phyloP scores from a whole-genome alignment of 116 monocot genomes.

The Posidonia oceanica region DNA sequence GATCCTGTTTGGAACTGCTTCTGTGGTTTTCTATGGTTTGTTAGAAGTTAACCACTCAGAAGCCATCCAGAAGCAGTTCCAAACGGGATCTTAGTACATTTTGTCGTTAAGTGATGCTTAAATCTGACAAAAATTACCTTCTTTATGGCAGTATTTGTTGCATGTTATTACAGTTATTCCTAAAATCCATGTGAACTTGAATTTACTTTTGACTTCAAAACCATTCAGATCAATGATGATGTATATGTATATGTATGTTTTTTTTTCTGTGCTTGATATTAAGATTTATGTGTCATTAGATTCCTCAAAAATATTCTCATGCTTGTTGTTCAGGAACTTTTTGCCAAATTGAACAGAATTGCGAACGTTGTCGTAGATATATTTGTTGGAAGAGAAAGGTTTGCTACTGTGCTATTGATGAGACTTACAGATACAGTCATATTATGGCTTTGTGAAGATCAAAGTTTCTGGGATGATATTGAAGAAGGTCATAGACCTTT shows the following conservation, averaged over 20 bases:
- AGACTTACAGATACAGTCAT: slow-evolving; percentile 84
- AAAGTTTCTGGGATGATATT: slow-evolving; percentile 93
- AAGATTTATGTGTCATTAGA: background rate
- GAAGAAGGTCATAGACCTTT: slow-evolving; percentile 73
- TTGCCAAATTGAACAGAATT: slow-evolving; percentile 76
- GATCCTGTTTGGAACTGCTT: no score
- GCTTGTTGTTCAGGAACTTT: slow-evolving; percentile 49
- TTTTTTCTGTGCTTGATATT: background rate
- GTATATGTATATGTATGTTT: background rate
- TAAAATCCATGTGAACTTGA: no score
- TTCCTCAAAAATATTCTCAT: background rate
- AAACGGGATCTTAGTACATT: no score
- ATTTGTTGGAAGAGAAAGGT: slow-evolving; percentile 93
- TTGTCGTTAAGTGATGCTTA: no score
- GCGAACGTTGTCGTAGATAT: slow-evolving; percentile 63
- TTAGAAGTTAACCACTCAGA: no score
- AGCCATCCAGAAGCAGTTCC: no score
- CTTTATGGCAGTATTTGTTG: no score
- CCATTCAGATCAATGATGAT: no score
- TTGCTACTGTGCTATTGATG: slow-evolving; percentile 83
- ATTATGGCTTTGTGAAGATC: slow-evolving; percentile 78
- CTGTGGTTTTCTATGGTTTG: no score
- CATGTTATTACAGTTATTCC: no score
- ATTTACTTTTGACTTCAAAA: no score
- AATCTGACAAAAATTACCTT: no score